Percentiles rank a stretch among this genome's conserved stretches.
phyloP scores from a whole-genome alignment of 169 alveolate genomes.

The Eimeria tenella region DNA sequence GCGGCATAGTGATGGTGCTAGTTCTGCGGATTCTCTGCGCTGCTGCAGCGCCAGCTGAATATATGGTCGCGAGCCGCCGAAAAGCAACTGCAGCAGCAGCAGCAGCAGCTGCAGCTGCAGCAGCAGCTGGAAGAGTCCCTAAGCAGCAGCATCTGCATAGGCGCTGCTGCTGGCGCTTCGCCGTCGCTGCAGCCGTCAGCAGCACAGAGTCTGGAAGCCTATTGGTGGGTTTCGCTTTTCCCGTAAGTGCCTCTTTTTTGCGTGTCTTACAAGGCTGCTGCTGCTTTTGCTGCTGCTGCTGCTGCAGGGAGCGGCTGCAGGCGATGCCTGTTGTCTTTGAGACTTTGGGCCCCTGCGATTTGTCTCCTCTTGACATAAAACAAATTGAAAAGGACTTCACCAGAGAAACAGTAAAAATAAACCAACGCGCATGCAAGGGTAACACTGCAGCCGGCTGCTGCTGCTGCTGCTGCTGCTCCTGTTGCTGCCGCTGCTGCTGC shows the following conservation, averaged over 20 bases:
- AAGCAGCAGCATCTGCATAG: not conserved
- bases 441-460: not conserved
- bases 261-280: not conserved
- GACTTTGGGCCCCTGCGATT: not conserved
- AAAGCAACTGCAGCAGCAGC: not conserved
- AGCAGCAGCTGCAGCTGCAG: not conserved
- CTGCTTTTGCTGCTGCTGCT: not conserved
- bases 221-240: not conserved
- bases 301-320: conserved; percentile 13
- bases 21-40: too few relatives aligned
- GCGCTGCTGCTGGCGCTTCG: not conserved
- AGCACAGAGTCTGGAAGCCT: not conserved
- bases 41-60: too few relatives aligned
- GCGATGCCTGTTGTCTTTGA: conserved; percentile 10
- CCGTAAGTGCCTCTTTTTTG: not conserved
- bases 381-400: conserved; percentile 11
- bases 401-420: not conserved
- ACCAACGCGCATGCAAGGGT: not conserved
- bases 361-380: not conserved
- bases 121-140: not conserved
- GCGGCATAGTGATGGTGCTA: too few relatives aligned
- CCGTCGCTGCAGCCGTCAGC: not conserved
- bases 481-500: conserved; percentile 6
- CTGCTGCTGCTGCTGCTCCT: not conserved
- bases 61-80: not conserved